phyloP scores from a whole-genome alignment of 768 basidiomycete genomes.

The Mycena galopus region DNA sequence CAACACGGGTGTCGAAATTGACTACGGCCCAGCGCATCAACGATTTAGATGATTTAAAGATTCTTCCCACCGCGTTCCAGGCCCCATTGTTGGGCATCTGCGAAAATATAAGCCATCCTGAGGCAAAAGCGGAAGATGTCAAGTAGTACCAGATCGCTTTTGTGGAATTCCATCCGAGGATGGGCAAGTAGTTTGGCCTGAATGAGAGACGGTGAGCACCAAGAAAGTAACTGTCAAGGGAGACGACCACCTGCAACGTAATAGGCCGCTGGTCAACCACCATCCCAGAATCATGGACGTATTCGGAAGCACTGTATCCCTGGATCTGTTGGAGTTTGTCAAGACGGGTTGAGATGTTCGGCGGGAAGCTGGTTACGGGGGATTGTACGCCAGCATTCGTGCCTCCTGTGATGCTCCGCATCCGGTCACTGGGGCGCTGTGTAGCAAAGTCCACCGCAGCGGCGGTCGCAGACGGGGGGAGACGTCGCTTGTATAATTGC shows the following conservation, averaged over 20 bases:
- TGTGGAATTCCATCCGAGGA: slow-evolving; percentile 34
- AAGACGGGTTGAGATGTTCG: not conserved
- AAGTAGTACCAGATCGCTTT: not conserved
- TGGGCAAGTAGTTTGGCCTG: slow-evolving; percentile 33
- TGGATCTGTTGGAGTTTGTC: slow-evolving; percentile 16
- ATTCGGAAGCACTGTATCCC: slow-evolving; percentile 44
- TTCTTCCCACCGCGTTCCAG: slow-evolving; percentile 45
- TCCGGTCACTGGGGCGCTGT: slow-evolving; percentile 57
- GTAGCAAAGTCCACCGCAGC: slow-evolving; percentile 64
- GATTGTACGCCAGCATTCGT: not conserved
- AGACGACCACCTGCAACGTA: not conserved
- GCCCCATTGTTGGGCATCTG: slow-evolving; percentile 43
- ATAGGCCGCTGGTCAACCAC: slow-evolving; percentile 44
- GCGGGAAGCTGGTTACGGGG: not conserved
- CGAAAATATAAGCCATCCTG: not conserved
- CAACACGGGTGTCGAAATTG: slow-evolving; percentile 23
- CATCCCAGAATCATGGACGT: slow-evolving; percentile 57
- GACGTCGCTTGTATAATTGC: slow-evolving; percentile 62
- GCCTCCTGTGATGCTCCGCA: slow-evolving; percentile 53
- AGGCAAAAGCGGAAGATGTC: not conserved
- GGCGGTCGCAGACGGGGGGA: slow-evolving; percentile 52
- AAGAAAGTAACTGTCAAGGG: not conserved
- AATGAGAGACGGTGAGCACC: not conserved
- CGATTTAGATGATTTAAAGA: slow-evolving; percentile 31
- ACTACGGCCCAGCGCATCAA: slow-evolving; percentile 41